These are phyloP conservation scores for Malus hybrid DNA, from an alignment of 331 rosid genomes.

Conservation along the genomic window DNA sequence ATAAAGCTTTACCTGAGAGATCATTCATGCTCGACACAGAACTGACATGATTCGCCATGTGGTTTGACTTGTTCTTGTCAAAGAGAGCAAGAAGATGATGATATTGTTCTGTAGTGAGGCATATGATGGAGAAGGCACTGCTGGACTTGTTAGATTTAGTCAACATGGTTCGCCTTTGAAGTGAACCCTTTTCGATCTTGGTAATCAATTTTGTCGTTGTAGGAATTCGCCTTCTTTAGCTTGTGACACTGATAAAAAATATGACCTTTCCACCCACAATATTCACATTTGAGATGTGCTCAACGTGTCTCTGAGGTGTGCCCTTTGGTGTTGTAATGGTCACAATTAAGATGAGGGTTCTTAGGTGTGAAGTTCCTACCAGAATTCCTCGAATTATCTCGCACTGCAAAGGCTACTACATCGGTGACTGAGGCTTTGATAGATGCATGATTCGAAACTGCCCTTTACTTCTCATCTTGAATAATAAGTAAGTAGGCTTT, in stretches of 20 bases:
- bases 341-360: background rate
- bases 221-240: background rate
- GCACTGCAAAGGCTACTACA: too few relatives aligned
- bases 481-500: background rate
- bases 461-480: background rate
- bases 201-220: background rate
- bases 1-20: background rate
- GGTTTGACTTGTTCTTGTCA: background rate
- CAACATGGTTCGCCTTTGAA: too few relatives aligned
- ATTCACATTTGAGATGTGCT: background rate
- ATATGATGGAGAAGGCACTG: background rate
- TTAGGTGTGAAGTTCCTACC: background rate
- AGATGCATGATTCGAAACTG: background rate
- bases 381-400: too few relatives aligned
- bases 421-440: too few relatives aligned
- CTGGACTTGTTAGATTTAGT: too few relatives aligned
- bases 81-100: background rate
- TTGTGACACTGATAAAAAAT: too few relatives aligned
- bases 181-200: background rate
- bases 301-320: background rate
- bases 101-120: background rate
- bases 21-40: background rate
- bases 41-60: background rate
- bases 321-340: background rate
- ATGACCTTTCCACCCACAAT: background rate